These are phyloP conservation scores for Tuber indicum DNA, from an alignment of 495 filamentous ascomycete species.

Conservation along the genomic window DNA sequence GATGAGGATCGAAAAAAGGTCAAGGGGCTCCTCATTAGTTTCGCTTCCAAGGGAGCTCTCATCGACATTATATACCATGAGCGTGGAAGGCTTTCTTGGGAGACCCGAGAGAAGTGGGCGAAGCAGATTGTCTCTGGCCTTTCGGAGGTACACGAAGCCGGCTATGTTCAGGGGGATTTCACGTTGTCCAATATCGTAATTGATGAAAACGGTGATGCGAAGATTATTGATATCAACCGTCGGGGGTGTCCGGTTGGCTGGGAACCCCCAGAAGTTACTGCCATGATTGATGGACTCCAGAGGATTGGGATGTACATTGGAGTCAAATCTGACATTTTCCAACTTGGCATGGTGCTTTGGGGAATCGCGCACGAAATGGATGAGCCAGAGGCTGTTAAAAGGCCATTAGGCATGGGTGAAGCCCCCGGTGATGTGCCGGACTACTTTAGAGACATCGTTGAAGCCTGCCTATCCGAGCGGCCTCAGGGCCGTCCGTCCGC, in stretches of 20 bases:
- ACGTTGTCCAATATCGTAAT: constrained; percentile 97
- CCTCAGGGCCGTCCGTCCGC: constrained; percentile 54
- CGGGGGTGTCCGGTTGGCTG: constrained; percentile 93
- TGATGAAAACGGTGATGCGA: constrained; percentile 72
- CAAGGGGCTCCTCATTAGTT: constrained; percentile 86
- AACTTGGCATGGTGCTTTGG: constrained; percentile 97
- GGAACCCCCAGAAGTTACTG: constrained; percentile 89
- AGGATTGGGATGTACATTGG: constrained; percentile 97
- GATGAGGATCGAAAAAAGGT: constrained; percentile 68
- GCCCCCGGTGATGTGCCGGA: constrained; percentile 50
- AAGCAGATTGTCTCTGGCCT: constrained; percentile 85
- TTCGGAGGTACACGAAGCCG: constrained; percentile 87
- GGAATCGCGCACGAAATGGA: constrained; percentile 79
- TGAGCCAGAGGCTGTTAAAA: constrained; percentile 73
- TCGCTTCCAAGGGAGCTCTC: constrained; percentile 78
- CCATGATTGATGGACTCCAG: constrained; percentile 83
- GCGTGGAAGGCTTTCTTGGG: constrained; percentile 60
- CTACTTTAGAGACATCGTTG: constrained; percentile 56
- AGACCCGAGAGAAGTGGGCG: constrained; percentile 79
- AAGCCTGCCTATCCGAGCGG: constrained; percentile 52
- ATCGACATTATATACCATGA: constrained; percentile 78
- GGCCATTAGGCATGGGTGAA: constrained; percentile 56
- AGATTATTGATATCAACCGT: constrained; percentile 98
- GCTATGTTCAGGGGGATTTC: constrained; percentile 96
- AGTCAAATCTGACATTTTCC: constrained; percentile 92